Evolutionary conservation across 2,329 filamentous ascomycete species (phyloP), one percentile per base, ranked within the genome.

Genomic region (Trichophyton verrucosum): DNA sequence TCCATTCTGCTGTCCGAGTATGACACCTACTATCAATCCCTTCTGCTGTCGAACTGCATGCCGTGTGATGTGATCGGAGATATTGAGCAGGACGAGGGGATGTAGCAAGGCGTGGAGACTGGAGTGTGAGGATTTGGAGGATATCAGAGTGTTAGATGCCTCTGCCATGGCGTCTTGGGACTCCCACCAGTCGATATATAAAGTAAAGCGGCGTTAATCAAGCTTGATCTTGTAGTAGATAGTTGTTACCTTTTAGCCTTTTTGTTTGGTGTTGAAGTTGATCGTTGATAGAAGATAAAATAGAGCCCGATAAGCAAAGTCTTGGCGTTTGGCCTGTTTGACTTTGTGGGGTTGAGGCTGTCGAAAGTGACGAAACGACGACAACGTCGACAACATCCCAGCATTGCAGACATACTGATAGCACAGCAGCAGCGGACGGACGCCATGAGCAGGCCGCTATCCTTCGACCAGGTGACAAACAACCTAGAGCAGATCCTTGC

Each of bases 41-140:
- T 78, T 73, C 68, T 91, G 86, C 59, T 84, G 78, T 62, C 94
- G 85, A 61, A 96, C 81, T 0, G 86, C 89, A 74, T 96, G 91
- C 63, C 94, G 85, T 62, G 92, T 95, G 73, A 97, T 91, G 73
- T 95, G 95, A 75, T 99, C 94, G 67, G 92, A 96, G 69, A 99
- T 94, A 65, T 88, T 95, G 75, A 99, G 88, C 66, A 97, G 87
- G 59, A 96, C 91, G 57, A 99, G 86, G 27, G 94, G 94, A 70
- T 99, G 94, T 17, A 99, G 84, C 67, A 91, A 85, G 61, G 91
- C 84, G 65, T 90, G 86, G 51, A 95, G 83, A 58, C 85, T 84
- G 20, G 86, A 86, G 73, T 94, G 89, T 47, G 83, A 84, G 3
- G 84, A 81, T 74, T 85, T 87, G 61, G 79, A 80, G 4, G 86